Conservation (phyloP, 2,329 filamentous ascomycete species). For the Botryosphaeria dothidea region DNA sequence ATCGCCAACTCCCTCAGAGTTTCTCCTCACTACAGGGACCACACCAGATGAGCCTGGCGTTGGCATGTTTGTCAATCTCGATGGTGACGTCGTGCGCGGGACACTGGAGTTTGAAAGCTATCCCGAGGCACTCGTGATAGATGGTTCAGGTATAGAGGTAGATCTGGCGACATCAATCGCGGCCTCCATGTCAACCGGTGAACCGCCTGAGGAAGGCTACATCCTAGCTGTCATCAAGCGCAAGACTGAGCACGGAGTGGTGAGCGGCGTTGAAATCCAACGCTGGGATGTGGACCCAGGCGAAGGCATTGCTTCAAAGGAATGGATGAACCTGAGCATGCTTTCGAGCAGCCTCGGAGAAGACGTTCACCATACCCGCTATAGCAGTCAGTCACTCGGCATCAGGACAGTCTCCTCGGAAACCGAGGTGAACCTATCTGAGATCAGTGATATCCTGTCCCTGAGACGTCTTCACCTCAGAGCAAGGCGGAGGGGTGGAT, state of each 20-base stretch:
- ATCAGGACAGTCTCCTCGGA: constrained; percentile 63
- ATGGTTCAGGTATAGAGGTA: constrained; percentile 60
- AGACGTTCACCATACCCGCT: neutral
- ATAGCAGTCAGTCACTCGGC: constrained; percentile 47
- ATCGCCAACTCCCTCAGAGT: constrained; percentile 85
- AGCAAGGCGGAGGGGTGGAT: constrained; percentile 6
- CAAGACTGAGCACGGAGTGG: constrained; percentile 54
- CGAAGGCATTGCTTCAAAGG: constrained; percentile 53
- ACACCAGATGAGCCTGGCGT: constrained; percentile 82
- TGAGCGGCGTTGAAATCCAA: constrained; percentile 79
- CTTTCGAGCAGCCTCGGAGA: constrained; percentile 22
- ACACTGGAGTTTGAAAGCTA: constrained; percentile 90
- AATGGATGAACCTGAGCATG: constrained; percentile 60
- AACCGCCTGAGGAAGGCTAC: constrained; percentile 70
- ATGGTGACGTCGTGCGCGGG: constrained; percentile 89
- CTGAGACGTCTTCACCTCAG: constrained; percentile 40
- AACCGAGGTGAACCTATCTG: constrained; percentile 62
- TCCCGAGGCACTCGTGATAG: constrained; percentile 78
- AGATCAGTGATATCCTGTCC: constrained; percentile 66
- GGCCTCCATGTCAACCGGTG: constrained; percentile 52
- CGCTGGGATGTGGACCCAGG: constrained; percentile 75
- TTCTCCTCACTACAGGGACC: constrained; percentile 90
- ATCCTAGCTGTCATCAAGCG: constrained; percentile 77
- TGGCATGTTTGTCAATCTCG: constrained; percentile 96
- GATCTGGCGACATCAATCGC: constrained; percentile 30